Evolutionary conservation across 1,139 yeast species (phyloP).

Genomic region (Yamadazyma friedrichii): DNA sequence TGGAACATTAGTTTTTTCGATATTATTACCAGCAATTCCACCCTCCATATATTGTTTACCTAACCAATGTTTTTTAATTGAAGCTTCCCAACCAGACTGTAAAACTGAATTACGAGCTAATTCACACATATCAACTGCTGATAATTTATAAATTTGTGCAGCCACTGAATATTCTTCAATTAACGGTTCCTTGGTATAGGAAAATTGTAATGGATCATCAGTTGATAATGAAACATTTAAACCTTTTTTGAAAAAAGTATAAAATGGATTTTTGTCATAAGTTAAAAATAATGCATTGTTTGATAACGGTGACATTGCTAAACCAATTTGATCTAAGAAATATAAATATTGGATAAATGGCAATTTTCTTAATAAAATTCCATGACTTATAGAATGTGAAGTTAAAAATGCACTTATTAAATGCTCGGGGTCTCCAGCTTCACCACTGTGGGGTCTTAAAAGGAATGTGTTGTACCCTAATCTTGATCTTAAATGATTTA

Average conservation of each 20-base stretch:
- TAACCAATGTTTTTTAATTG: conserved; percentile 87
- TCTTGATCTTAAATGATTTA: conserved; percentile 76
- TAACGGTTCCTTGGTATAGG: conserved; percentile 95
- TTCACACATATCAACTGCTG: conserved; percentile 97
- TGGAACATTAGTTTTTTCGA: conserved; percentile 95
- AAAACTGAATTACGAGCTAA: conserved; percentile 80
- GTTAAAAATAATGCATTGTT: conserved; percentile 94
- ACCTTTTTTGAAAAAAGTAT: conserved; percentile 86
- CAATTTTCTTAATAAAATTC: conserved; percentile 85
- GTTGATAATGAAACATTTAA: conserved; percentile 89
- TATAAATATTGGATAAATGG: conserved; percentile 93
- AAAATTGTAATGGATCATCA: conserved; percentile 73
- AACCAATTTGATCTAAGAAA: conserved; percentile 90
- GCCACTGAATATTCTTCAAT: conserved; percentile 98
- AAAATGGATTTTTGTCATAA: conserved; percentile 93
- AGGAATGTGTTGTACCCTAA: conserved; percentile 85
- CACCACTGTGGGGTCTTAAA: conserved; percentile 96
- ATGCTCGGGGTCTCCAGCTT: conserved; percentile 99
- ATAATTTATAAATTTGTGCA: conserved; percentile 91
- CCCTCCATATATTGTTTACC: conserved; percentile 64
- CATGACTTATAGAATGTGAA: conserved; percentile 93
- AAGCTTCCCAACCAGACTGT: conserved; percentile 90
- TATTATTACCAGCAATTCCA: conserved; percentile 79
- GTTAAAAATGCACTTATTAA: conserved; percentile 85
- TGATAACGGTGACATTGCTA: conserved; percentile 98